Evolutionary conservation across 2,329 filamentous ascomycete genomes (phyloP).

Genomic region (Claviceps capensis): DNA sequence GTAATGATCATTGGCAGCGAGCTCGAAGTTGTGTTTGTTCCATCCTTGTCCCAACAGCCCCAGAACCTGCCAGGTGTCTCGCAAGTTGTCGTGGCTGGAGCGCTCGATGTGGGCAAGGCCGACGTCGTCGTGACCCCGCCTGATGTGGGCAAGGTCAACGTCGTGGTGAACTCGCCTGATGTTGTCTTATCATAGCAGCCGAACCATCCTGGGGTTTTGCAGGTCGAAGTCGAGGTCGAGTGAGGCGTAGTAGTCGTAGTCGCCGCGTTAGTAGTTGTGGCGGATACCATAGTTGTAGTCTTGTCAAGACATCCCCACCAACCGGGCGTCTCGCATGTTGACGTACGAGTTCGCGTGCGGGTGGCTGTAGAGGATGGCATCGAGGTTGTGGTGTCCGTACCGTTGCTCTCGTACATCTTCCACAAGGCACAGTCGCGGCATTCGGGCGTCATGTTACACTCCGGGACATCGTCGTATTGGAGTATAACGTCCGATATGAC

Average conservation of each 20-base stretch:
- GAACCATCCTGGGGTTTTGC: constrained; percentile 52
- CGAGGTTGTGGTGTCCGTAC: constrained; percentile 60
- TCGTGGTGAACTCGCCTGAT: constrained; percentile 15
- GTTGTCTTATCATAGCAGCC: constrained; percentile 42
- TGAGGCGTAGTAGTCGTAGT: constrained; percentile 28
- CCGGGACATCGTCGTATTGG: constrained; percentile 67
- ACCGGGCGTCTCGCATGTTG: constrained; percentile 80
- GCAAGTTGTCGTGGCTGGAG: constrained; percentile 26
- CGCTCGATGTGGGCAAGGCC: constrained; percentile 11
- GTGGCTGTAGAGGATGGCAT: constrained; percentile 39
- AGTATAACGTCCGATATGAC: constrained; percentile 82
- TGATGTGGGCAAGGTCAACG: constrained; percentile 15
- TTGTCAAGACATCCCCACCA: constrained; percentile 78
- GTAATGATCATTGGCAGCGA: neutral
- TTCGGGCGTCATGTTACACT: constrained; percentile 60
- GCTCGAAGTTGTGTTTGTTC: constrained; percentile 13
- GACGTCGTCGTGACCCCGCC: constrained; percentile 8
- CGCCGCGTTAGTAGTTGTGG: constrained; percentile 22
- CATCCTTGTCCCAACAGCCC: constrained; percentile 35
- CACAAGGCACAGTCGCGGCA: constrained; percentile 85
- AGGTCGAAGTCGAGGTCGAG: constrained; percentile 32
- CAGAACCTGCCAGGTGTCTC: constrained; percentile 41
- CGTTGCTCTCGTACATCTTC: constrained; percentile 93
- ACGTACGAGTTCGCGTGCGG: constrained; percentile 63
- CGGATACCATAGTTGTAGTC: constrained; percentile 34